Evolutionary conservation across 108 stramenopile species (phyloP).

Genomic region (Cyclotella cryptica): DNA sequence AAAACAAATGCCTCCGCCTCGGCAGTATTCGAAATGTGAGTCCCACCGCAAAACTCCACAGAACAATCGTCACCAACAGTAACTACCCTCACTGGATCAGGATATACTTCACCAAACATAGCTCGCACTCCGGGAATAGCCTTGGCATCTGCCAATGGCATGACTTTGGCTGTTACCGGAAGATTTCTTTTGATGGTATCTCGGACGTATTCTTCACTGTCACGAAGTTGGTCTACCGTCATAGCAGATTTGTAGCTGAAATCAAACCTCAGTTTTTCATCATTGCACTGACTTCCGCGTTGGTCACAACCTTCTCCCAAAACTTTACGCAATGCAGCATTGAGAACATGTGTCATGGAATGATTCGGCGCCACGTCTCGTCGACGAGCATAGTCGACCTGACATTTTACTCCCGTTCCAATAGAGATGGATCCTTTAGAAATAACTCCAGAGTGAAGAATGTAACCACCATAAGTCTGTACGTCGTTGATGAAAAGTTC

Average conservation of each 20-base stretch:
- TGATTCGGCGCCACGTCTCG: conserved; percentile 95
- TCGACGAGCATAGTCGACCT: conserved; percentile 94
- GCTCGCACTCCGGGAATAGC: conserved; percentile 92
- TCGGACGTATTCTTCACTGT: conserved; percentile 89
- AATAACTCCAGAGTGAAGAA: conserved; percentile 87
- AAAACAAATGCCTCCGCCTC: conserved; percentile 84
- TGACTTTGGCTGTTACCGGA: conserved; percentile 70
- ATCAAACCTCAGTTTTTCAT: conserved; percentile 98
- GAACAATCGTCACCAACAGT: conserved; percentile 89
- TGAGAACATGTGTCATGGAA: conserved; percentile 99
- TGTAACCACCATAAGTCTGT: conserved; percentile 89
- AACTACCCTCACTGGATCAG: conserved; percentile 98
- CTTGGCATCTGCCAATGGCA: conserved; percentile 85
- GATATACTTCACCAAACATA: conserved; percentile 99
- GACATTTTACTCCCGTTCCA: conserved; percentile 79
- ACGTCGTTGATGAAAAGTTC: conserved; percentile 76
- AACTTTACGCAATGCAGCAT: conserved; percentile 95
- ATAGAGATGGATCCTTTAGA: conserved; percentile 63
- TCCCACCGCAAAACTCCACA: conserved; percentile 93
- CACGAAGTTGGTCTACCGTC: conserved; percentile 79
- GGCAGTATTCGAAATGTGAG: conserved; percentile 82
- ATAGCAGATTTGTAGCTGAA: conserved; percentile 93
- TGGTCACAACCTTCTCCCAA: conserved; percentile 89
- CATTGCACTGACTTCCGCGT: conserved; percentile 88
- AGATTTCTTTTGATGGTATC: conserved; percentile 67